Evolutionary conservation across 1,139 yeast species (phyloP).

Genomic region (Yarrowia galli): DNA sequence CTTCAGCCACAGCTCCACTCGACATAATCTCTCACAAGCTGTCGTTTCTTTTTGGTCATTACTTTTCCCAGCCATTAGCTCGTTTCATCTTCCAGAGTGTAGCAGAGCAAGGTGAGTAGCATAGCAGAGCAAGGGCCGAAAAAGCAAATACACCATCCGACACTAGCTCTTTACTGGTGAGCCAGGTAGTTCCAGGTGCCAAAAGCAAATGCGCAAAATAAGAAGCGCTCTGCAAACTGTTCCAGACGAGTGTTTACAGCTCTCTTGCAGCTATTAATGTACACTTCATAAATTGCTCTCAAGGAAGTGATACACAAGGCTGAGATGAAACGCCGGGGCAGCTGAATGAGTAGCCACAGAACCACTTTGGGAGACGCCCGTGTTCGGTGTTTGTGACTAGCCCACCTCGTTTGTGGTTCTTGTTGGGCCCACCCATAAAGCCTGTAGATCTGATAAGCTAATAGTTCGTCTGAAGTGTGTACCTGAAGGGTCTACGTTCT

Average conservation of each 20-base stretch:
- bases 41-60: slow-evolving; percentile 1
- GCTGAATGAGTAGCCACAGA: no score
- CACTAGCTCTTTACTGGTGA: no score
- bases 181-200: no score
- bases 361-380: not conserved
- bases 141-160: no score
- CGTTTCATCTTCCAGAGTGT: slow-evolving; percentile 7
- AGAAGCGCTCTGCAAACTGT: not conserved
- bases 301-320: not conserved
- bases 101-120: no score
- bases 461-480: not conserved
- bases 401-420: slow-evolving; percentile 2
- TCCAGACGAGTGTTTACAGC: not conserved
- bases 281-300: not conserved
- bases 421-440: not conserved
- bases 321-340: not conserved
- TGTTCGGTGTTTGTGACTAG: not conserved
- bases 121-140: not conserved
- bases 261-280: not conserved
- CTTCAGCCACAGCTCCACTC: not conserved
- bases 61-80: not conserved
- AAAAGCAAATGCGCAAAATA: slow-evolving; percentile 9
- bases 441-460: slow-evolving; percentile 20
- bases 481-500: not conserved
- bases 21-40: not conserved